A percentile compares a stretch with the other conserved stretches of the same genome.
phyloP scores from a whole-genome alignment of 768 basidiomycete genomes.

The Dacryopinax spathularia region DNA sequence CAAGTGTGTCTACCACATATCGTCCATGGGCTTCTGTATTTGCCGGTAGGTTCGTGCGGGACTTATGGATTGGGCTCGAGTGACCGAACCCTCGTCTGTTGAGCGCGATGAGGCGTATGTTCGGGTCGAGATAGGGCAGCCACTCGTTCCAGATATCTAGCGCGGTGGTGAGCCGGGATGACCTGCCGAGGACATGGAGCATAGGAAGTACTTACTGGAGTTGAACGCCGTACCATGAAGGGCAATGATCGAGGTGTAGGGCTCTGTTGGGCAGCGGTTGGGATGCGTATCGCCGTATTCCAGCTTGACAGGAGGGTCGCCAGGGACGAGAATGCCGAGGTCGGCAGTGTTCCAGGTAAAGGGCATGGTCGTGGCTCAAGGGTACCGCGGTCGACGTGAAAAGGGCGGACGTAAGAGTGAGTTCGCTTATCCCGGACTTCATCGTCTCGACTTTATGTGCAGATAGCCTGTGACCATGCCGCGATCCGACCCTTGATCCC shows the following conservation, averaged over 20 bases:
- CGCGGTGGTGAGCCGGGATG: neutral
- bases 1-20: neutral
- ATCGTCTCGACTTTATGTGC: too few species aligned
- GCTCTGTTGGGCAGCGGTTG: neutral
- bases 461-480: too few species aligned
- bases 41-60: neutral
- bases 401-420: neutral
- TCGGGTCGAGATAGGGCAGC: neutral
- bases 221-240: neutral
- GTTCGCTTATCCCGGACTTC: neutral
- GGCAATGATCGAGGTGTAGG: neutral
- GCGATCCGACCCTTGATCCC: too few species aligned
- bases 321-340: neutral
- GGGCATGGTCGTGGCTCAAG: too few species aligned
- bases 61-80: neutral
- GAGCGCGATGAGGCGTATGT: neutral
- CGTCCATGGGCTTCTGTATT: neutral
- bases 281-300: neutral
- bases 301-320: neutral
- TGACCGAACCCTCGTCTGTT: neutral
- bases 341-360: neutral
- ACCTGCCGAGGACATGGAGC: neutral
- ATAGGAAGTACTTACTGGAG: neutral
- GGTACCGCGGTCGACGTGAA: neutral
- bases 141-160: neutral